Conservation (phyloP, 345 rosid genomes). For the Hibiscus syriacus region DNA sequence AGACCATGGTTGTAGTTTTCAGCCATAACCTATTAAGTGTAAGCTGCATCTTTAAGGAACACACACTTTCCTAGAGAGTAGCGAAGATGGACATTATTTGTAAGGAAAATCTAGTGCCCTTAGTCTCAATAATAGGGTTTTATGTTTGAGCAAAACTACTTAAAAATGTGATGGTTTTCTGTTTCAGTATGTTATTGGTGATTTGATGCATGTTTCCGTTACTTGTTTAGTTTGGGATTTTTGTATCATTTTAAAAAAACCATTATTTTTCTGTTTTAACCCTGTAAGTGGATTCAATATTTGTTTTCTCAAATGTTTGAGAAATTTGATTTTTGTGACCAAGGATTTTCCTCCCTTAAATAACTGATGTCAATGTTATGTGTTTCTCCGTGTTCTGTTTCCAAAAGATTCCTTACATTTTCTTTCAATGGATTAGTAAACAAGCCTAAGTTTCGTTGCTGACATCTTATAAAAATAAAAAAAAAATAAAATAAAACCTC, state of each 20-base stretch:
- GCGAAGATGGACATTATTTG: background rate
- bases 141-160: background rate
- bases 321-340: background rate
- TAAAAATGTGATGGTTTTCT: background rate
- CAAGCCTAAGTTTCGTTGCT: background rate
- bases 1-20: background rate
- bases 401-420: background rate
- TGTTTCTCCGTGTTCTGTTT: background rate
- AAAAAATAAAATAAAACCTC: too few species aligned
- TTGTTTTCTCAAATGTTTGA: background rate
- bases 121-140: background rate
- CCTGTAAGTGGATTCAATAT: background rate
- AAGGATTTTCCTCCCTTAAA: background rate
- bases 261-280: background rate
- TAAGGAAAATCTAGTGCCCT: background rate
- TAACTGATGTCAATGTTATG: background rate
- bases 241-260: background rate
- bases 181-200: background rate
- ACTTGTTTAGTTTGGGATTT: background rate
- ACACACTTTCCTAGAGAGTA: background rate
- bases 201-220: background rate
- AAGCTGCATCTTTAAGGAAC: background rate
- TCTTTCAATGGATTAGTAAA: slow-evolving; percentile 2
- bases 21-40: background rate
- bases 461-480: background rate